phyloP scores from a whole-genome alignment of 169 alveolate species.

The Theileria equi region DNA sequence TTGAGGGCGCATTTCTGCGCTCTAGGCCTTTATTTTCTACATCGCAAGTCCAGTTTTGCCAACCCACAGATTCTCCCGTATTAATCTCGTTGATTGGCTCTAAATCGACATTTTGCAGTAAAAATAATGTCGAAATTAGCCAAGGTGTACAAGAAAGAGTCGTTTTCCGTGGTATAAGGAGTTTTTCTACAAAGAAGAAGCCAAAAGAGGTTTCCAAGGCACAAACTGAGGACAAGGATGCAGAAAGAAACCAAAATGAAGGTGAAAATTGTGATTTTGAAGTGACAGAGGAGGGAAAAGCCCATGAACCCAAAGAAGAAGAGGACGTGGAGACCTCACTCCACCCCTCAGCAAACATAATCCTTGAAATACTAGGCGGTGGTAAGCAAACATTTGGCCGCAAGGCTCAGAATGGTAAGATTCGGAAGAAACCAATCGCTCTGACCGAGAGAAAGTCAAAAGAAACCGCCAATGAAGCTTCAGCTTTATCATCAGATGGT shows the following conservation, averaged over 20 bases:
- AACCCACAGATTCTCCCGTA: too few species aligned
- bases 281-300: slow-evolving; percentile 8
- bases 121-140: too few species aligned
- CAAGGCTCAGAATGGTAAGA: slow-evolving; percentile 43
- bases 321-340: neutral
- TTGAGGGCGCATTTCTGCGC: too few species aligned
- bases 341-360: neutral
- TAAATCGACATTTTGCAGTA: too few species aligned
- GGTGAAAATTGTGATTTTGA: neutral
- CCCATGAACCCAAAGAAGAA: neutral
- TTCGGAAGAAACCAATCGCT: slow-evolving; percentile 50
- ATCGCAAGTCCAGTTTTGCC: too few species aligned
- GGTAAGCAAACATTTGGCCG: slow-evolving; percentile 45
- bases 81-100: too few species aligned
- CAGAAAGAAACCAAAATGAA: slow-evolving; percentile 1
- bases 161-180: neutral
- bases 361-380: slow-evolving; percentile 25
- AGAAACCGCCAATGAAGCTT: neutral
- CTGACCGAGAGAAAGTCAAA: too few species aligned
- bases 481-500: neutral
- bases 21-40: too few species aligned
- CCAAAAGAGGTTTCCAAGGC: too few species aligned
- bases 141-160: too few species aligned
- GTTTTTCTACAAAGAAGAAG: slow-evolving; percentile 13
- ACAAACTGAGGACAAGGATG: neutral